Conservation (phyloP, 768 basidiomycete genomes). For the Daedaleopsis sinensis region DNA sequence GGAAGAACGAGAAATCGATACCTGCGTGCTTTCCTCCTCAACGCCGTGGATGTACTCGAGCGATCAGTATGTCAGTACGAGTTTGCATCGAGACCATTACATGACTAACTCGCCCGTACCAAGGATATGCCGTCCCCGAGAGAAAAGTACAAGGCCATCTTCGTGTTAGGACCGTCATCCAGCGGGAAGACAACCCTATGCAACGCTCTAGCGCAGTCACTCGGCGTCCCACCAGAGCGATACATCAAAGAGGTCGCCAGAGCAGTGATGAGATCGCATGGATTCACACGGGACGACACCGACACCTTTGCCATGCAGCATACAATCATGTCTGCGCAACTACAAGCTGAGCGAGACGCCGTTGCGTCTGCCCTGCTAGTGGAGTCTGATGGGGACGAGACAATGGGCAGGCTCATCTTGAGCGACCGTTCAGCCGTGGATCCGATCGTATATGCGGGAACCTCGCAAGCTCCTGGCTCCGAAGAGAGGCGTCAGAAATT, state of each 20-base stretch:
- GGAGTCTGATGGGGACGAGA: not conserved
- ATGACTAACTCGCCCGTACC: no score
- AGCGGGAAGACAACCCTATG: slow-evolving; percentile 76
- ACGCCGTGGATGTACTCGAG: no score
- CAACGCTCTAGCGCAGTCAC: slow-evolving; percentile 46
- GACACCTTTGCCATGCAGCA: slow-evolving; percentile 60
- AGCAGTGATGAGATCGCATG: slow-evolving; percentile 52
- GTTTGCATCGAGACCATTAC: no score
- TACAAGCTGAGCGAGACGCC: slow-evolving; percentile 44
- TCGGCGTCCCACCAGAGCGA: slow-evolving; percentile 37
- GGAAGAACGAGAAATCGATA: no score
- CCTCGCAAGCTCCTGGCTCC: slow-evolving; percentile 45
- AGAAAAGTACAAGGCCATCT: slow-evolving; percentile 18
- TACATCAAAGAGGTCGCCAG: slow-evolving; percentile 67
- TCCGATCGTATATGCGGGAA: slow-evolving; percentile 59
- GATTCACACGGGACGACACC: slow-evolving; percentile 56
- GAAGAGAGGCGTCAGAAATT: slow-evolving; percentile 42
- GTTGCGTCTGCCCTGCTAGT: not conserved
- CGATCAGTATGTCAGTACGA: no score
- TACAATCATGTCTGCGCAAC: slow-evolving; percentile 61
- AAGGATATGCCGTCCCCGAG: no score
- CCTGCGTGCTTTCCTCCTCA: no score
- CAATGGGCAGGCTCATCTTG: slow-evolving; percentile 41
- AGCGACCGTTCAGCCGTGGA: slow-evolving; percentile 71
- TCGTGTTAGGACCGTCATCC: slow-evolving; percentile 42